Base-by-base conservation (phyloP, 495 filamentous ascomycete genomes). In the Penicillium desertorum region DNA sequence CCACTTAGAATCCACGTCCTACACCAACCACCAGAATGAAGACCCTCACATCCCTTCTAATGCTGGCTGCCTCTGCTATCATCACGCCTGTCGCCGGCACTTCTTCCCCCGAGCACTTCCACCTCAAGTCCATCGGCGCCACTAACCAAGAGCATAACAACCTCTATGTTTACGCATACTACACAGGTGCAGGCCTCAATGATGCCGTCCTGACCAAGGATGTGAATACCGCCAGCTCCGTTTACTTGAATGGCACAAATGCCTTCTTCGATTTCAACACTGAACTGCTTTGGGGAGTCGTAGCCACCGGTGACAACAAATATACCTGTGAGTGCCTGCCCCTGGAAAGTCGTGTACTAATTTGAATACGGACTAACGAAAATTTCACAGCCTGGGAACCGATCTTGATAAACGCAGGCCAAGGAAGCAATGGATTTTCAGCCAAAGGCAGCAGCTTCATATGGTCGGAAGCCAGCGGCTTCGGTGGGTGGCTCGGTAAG, bases 401-500 rank as follows among this genome's bases (percentile, higher is more conserved):
- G 4, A 74, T 79, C 19, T n/a, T 62, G 27, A 75, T 81, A 60
- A 77, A 81, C 23, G 67, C 62, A 16, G 77, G 25, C 16, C 54
- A 59, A 16, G 74, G 74, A 11, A 52, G 36, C 8, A 48, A 49
- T 3, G 78, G 70, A 11, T 81, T 80, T 63, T 74, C 66, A 41
- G 59, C 77, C 51, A 69, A 72, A 32, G 61, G 60, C 7, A 67
- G 61, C 27, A 65, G 66, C 14, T 57, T 83, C 46, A 57, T 75
- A 44, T 79, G 71, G 71, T 73, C 66, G 32, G 54, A 59, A n/a
- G 51, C 61, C 17, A 59, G 60, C 30, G 71, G 71, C 8, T 83
- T 81, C 51, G 75, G 67, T n/a, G 79, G 80, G 17, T 83, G 80
- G 80, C 59, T 81, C 22, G 78, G 79, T 83, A 62, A 63, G 78